Evolutionary conservation across 2,329 filamentous ascomycete species (phyloP).

Genomic region (Fragosphaeria purpurea): DNA sequence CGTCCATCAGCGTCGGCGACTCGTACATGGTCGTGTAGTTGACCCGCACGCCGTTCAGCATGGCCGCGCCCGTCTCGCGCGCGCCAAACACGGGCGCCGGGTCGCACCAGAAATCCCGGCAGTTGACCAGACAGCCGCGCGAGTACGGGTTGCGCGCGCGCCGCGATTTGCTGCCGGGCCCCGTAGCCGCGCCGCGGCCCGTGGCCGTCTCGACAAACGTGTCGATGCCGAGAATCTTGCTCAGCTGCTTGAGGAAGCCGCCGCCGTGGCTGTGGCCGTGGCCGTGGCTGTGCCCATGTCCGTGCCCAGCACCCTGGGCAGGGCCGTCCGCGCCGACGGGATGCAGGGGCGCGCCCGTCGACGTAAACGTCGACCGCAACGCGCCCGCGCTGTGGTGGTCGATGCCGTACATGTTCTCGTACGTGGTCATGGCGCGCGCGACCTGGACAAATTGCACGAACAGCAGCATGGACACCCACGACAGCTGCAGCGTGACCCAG

Average conservation of each 20-base stretch:
- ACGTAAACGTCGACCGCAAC: slow-evolving; percentile 65
- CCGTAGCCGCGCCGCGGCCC: slow-evolving; percentile 61
- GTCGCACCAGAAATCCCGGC: slow-evolving; percentile 94
- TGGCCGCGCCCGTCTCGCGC: slow-evolving; percentile 61
- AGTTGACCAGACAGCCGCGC: slow-evolving; percentile 75
- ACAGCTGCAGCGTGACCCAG: slow-evolving; percentile 76
- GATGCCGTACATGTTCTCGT: slow-evolving; percentile 87
- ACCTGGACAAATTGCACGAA: slow-evolving; percentile 91
- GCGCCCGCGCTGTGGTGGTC: slow-evolving; percentile 46
- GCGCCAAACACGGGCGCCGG: slow-evolving; percentile 66
- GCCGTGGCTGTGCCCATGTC: slow-evolving; percentile 30
- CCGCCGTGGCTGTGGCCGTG: slow-evolving; percentile 33
- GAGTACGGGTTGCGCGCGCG: slow-evolving; percentile 70
- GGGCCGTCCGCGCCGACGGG: slow-evolving; percentile 35
- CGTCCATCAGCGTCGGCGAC: slow-evolving; percentile 59
- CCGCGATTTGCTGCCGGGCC: slow-evolving; percentile 37
- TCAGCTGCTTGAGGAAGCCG: slow-evolving; percentile 70
- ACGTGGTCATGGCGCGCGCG: slow-evolving; percentile 86
- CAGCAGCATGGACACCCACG: slow-evolving; percentile 95
- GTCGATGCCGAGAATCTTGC: slow-evolving; percentile 77
- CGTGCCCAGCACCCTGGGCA: slow-evolving; percentile 25
- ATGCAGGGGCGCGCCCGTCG: slow-evolving; percentile 63
- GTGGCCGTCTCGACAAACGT: slow-evolving; percentile 90
- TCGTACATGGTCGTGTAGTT: slow-evolving; percentile 91
- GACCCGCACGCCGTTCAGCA: slow-evolving; percentile 67